Conservation (phyloP, 1,284 basidiomycete genomes). For the Stygiomarasmius scandens region DNA sequence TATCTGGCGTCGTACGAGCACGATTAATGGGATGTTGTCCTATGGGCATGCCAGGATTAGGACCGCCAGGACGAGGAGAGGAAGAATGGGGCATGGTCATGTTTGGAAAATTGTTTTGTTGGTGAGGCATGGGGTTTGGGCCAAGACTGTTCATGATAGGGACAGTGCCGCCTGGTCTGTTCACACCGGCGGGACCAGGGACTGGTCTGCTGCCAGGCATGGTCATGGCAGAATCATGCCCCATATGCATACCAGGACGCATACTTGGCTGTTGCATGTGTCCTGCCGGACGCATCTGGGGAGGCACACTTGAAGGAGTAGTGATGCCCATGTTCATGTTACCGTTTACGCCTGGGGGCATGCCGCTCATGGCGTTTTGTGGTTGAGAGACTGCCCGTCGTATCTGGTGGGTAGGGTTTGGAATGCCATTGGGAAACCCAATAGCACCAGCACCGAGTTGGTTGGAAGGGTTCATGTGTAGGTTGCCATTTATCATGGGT, state of each 20-base stretch:
- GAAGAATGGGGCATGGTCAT: slow-evolving; percentile 31
- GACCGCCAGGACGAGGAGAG: slow-evolving; percentile 47
- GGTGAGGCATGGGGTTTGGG: slow-evolving; percentile 41
- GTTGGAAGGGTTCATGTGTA: slow-evolving; percentile 39
- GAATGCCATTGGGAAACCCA: slow-evolving; percentile 24
- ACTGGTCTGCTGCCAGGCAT: neutral
- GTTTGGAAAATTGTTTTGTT: slow-evolving; percentile 45
- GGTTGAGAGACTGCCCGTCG: slow-evolving; percentile 59
- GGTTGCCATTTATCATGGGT: slow-evolving; percentile 32
- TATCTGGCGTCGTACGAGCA: slow-evolving; percentile 43
- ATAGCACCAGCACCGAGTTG: no score
- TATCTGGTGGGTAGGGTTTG: slow-evolving; percentile 35
- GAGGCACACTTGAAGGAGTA: slow-evolving; percentile 1
- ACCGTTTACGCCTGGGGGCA: slow-evolving; percentile 38
- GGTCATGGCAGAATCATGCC: neutral
- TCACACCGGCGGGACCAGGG: no score
- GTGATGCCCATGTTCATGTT: slow-evolving; percentile 36
- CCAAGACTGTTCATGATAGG: slow-evolving; percentile 55
- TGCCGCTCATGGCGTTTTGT: slow-evolving; percentile 28
- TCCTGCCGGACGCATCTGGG: neutral
- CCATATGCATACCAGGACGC: neutral
- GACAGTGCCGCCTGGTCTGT: neutral
- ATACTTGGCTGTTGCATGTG: neutral
- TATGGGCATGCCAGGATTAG: slow-evolving; percentile 45
- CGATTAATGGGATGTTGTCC: slow-evolving; percentile 43